Evolutionary conservation across 1,139 yeast species (phyloP).

Genomic region (Blastobotrys raffinosifermentans): DNA sequence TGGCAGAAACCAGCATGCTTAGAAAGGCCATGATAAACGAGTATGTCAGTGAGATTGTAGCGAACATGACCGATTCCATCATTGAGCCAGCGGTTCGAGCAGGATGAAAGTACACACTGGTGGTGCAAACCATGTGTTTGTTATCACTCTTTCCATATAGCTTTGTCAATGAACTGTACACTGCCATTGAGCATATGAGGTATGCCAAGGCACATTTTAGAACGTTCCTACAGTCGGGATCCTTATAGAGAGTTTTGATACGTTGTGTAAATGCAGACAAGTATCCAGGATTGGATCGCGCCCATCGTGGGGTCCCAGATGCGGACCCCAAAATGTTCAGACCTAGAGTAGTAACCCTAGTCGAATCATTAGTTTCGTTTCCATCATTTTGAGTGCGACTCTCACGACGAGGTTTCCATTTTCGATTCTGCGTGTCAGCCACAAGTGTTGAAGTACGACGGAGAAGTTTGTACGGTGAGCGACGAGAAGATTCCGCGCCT

Average conservation of each 20-base stretch:
- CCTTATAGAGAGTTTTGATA: conserved; percentile 8
- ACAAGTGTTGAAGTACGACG: conserved; percentile 32
- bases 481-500: too few species aligned
- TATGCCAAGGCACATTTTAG: conserved; percentile 69
- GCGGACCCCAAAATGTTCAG: too few species aligned
- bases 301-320: too few species aligned
- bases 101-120: conserved; percentile 81
- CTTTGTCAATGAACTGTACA: conserved; percentile 58
- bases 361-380: too few species aligned
- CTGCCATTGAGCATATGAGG: conserved; percentile 65
- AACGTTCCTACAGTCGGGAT: conserved; percentile 24
- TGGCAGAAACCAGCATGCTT: conserved; percentile 50
- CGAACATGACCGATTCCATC: conserved; percentile 68
- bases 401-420: too few species aligned
- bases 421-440: conserved; percentile 35
- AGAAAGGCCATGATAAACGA: conserved; percentile 51
- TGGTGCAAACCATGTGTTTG: conserved; percentile 77
- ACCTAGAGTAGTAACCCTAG: too few species aligned
- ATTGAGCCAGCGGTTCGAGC: conserved; percentile 74
- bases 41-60: conserved; percentile 48
- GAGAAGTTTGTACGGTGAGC: conserved; percentile 22
- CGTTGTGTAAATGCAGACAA: too few species aligned
- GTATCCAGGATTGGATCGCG: too few species aligned
- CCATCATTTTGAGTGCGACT: too few species aligned
- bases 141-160: conserved; percentile 64